Conservation (phyloP, 805 yeast species). For the Jamesozyma jinghongensis region DNA sequence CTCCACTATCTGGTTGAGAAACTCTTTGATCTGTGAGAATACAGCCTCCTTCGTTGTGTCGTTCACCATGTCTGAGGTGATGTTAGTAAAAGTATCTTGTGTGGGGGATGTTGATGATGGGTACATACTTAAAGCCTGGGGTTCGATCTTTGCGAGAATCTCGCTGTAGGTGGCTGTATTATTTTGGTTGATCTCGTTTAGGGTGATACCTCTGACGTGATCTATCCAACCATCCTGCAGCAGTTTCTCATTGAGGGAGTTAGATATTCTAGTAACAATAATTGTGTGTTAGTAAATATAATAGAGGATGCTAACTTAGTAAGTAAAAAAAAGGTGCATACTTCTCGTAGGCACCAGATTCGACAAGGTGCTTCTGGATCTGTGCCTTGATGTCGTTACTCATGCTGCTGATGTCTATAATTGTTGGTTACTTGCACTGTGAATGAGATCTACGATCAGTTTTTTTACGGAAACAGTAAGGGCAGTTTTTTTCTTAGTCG, state of each 20-base stretch:
- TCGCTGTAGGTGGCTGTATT: constrained; percentile 42
- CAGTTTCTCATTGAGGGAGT: constrained; percentile 51
- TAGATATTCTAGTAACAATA: constrained; percentile 53
- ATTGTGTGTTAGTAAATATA: constrained; percentile 6
- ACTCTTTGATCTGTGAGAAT: constrained; percentile 47
- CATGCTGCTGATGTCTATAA: no score
- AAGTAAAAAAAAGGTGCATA: constrained; percentile 13
- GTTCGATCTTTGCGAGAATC: constrained; percentile 45
- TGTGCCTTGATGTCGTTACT: constrained; percentile 37
- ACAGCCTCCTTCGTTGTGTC: constrained; percentile 52
- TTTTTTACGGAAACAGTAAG: no score
- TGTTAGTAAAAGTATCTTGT: constrained; percentile 9
- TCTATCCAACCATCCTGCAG: constrained; percentile 84
- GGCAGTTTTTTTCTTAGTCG: no score
- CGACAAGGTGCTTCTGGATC: constrained; percentile 61
- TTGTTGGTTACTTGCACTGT: no score
- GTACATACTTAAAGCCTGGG: constrained; percentile 52
- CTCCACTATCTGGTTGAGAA: constrained; percentile 44
- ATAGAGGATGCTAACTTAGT: constrained; percentile 1
- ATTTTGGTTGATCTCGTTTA: constrained; percentile 35
- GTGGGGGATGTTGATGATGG: no score
- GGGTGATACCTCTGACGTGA: constrained; percentile 52
- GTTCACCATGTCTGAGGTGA: constrained; percentile 46
- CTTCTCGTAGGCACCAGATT: constrained; percentile 73
- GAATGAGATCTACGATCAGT: no score